Evolutionary conservation across 495 filamentous ascomycete species (phyloP).

Genomic region (Talaromyces thailandensis): DNA sequence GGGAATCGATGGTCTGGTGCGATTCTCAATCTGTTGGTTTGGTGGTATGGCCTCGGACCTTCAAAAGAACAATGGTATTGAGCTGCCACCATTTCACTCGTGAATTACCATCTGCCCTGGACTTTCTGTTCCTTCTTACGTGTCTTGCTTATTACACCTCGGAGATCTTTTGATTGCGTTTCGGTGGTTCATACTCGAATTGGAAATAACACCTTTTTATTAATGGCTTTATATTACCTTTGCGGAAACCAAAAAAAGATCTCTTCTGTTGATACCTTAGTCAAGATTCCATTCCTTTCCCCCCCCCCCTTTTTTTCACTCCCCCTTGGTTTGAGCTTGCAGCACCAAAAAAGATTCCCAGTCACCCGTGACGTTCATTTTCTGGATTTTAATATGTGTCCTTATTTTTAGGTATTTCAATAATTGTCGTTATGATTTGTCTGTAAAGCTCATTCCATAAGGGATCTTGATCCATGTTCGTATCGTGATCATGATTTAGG

Average conservation of each 20-base stretch:
- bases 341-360: conserved; percentile 4
- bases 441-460: neutral
- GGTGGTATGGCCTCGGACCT: neutral
- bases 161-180: conserved; percentile 17
- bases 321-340: conserved; percentile 10
- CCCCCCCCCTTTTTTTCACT: conserved; percentile 21
- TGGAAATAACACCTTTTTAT: conserved; percentile 28
- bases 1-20: neutral
- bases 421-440: neutral
- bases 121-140: conserved; percentile 11
- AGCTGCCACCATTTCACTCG: neutral
- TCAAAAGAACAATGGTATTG: neutral
- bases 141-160: conserved; percentile 10
- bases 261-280: conserved; percentile 5
- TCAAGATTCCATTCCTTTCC: conserved; percentile 13
- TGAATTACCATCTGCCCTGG: conserved; percentile 12
- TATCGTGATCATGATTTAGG: no score
- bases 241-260: conserved; percentile 9
- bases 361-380: conserved; percentile 9
- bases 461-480: no score
- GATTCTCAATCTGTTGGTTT: neutral
- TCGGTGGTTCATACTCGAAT: conserved; percentile 10
- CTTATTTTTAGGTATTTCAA: conserved; percentile 13
- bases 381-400: conserved; percentile 16
- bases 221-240: conserved; percentile 27